Base-by-base conservation (phyloP, 1,139 yeast species). In the Yamadazyma kanchanaburiensis region DNA sequence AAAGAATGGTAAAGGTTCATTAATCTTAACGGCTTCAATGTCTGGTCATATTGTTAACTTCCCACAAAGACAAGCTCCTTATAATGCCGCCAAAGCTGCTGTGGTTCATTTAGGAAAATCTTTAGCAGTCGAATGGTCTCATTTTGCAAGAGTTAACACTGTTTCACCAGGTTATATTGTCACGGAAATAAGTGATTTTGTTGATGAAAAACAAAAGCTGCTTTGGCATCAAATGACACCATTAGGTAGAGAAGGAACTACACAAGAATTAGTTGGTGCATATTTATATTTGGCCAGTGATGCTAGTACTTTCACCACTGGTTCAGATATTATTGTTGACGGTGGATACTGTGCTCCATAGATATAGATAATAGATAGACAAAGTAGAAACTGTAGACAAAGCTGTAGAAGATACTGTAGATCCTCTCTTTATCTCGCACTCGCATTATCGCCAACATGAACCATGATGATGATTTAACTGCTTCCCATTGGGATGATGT, bases 21-120 rank as follows among this genome's bases (percentile, higher is more conserved):
- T 82, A 40, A 77, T 84, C 40, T 66, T 85, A 53, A 77, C 88
- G 34, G 94, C 91, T 5, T 82, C 94, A 33, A 85, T 85, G 91
- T 81, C 91, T 15, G 95, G 91, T 21, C 75, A 75, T 42, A 81
- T 85, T 48, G 89, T 83, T 41, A 85, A 85, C 58, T 76, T 77
- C 40, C 95, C 95, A 10, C 94, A 85, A 56, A 76, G 81, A 33
- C 95, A 85, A 59, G 79, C 86, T 28, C 88, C 89, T 13, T 85
- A 85, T 65, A 85, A 85, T 60, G 80, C 85, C 59, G 79, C 91
- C 44, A 85, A 85, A 63, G 94, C 95, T 14, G 95, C 91, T 32
- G 86, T 82, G 28, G 74, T 81, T 39, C 94, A 84, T 56, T 68
- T 87, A 53, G 78, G 82, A 37, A 80, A 74, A 58, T 77, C 89